These are phyloP conservation scores for Pluteus cervinus DNA, from an alignment of 768 basidiomycete genomes.

Conservation along the genomic window DNA sequence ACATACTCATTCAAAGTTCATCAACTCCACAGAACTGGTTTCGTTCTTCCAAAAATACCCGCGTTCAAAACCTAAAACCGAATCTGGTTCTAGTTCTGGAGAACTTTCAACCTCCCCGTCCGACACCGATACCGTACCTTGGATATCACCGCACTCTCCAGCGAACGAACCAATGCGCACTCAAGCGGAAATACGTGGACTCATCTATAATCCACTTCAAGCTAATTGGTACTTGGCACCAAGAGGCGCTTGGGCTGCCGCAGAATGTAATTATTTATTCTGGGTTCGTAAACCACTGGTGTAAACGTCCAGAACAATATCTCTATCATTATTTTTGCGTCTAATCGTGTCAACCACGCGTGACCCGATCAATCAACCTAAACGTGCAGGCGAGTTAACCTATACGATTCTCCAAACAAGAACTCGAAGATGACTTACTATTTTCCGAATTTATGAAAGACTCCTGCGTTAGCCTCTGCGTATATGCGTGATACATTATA, in stretches of 20 bases:
- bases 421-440: too few relatives aligned
- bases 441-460: too few relatives aligned
- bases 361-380: too few relatives aligned
- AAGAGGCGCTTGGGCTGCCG: slow-evolving; percentile 45
- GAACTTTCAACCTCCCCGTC: slow-evolving; percentile 13
- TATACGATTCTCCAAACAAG: too few relatives aligned
- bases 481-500: too few relatives aligned
- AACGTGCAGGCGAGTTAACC: too few relatives aligned
- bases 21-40: slow-evolving; percentile 82
- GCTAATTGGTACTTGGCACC: slow-evolving; percentile 69
- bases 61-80: too few relatives aligned
- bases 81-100: slow-evolving; percentile 10
- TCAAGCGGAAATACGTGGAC: slow-evolving; percentile 76
- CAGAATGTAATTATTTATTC: slow-evolving; percentile 75
- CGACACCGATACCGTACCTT: too few relatives aligned
- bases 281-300: slow-evolving; percentile 86
- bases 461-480: too few relatives aligned
- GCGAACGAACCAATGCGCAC: slow-evolving; percentile 47
- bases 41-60: slow-evolving; percentile 73
- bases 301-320: too few relatives aligned
- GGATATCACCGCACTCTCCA: slow-evolving; percentile 50
- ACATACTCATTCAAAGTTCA: slow-evolving; percentile 86
- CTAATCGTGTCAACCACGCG: too few relatives aligned
- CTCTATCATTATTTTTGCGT: too few relatives aligned
- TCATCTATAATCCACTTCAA: slow-evolving; percentile 68